Evolutionary conservation across 805 yeast genomes (phyloP).

Genomic region (Yarrowia sp.): DNA sequence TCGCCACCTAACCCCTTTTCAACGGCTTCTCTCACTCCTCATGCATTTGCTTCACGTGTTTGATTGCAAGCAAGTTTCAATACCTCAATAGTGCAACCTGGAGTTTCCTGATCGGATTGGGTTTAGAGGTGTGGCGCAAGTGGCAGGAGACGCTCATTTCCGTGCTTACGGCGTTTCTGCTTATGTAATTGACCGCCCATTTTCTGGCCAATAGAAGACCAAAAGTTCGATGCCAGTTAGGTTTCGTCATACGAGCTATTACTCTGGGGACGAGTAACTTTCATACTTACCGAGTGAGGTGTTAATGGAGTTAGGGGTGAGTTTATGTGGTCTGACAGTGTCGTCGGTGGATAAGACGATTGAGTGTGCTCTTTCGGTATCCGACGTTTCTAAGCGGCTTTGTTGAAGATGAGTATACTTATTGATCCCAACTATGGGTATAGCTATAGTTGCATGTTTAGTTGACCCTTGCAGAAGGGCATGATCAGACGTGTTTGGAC

Average conservation of each 20-base stretch:
- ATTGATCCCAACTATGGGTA: no score
- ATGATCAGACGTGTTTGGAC: no score
- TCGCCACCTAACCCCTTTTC: not conserved
- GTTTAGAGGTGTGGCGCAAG: not conserved
- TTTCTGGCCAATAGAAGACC: not conserved
- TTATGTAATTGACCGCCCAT: no score
- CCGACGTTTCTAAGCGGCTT: no score
- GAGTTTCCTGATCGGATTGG: not conserved
- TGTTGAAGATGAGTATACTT: no score
- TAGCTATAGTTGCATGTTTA: no score
- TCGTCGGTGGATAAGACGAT: not conserved
- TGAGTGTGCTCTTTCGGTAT: not conserved
- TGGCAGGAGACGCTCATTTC: no score
- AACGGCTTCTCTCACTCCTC: not conserved
- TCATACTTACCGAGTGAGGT: not conserved
- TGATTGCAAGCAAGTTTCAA: conserved; percentile 8
- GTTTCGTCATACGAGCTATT: conserved; percentile 14
- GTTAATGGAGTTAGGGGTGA: not conserved
- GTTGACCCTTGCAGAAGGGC: no score
- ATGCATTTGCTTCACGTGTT: conserved; percentile 14
- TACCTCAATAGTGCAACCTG: not conserved
- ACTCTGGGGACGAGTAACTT: conserved; percentile 4
- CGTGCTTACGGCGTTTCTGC: no score
- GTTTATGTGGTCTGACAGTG: not conserved
- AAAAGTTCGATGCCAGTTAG: not conserved